Percentiles rank a stretch among this genome's conserved stretches.
These are phyloP conservation scores for Cladosporium sp. DNA, from an alignment of 2,329 filamentous ascomycete species.

Conservation along the genomic window DNA sequence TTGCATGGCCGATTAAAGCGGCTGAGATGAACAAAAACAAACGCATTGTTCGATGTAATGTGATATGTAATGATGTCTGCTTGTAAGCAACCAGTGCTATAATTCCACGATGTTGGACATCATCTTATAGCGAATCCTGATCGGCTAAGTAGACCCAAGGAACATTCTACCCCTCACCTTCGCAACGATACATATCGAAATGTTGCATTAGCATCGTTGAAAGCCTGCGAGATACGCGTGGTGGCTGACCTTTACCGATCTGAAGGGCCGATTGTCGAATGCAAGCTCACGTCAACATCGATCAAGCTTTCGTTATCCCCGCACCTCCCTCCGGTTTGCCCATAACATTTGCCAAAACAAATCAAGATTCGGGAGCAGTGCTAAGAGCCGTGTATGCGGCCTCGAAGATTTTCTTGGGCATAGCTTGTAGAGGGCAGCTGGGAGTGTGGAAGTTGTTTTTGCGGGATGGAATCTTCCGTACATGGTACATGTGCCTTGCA, in stretches of 20 bases:
- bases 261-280: conserved; percentile 5
- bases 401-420: too few species aligned
- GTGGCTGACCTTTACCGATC: not conserved
- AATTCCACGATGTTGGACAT: too few species aligned
- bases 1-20: not conserved
- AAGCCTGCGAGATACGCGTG: not conserved
- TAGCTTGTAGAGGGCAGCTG: too few species aligned
- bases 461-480: too few species aligned
- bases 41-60: too few species aligned
- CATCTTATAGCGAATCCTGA: too few species aligned
- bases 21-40: not conserved
- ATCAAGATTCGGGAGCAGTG: too few species aligned
- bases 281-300: not conserved
- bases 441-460: too few species aligned
- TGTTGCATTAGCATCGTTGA: not conserved
- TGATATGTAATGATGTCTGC: not conserved
- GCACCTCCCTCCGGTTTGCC: too few species aligned
- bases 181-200: not conserved
- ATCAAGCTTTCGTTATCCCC: not conserved
- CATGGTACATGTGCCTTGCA: too few species aligned
- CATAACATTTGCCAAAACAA: too few species aligned
- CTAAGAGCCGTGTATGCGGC: too few species aligned
- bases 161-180: conserved; percentile 2
- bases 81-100: not conserved
- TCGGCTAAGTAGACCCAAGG: not conserved